Conservation (phyloP, 1,284 basidiomycete genomes). For the Ceratobasidium sp. region DNA sequence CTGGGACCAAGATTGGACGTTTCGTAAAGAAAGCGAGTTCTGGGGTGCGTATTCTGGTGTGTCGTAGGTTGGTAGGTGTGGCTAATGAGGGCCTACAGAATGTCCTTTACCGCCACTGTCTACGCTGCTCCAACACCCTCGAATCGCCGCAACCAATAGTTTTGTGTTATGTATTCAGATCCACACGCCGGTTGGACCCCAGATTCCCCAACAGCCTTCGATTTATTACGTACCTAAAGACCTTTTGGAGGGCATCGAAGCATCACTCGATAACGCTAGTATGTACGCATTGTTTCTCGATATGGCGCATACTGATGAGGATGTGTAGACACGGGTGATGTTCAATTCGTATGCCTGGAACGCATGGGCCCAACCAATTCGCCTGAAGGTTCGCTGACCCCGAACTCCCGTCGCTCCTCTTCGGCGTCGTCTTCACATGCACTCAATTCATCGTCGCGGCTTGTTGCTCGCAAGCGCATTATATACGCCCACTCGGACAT, state of each 20-base stretch:
- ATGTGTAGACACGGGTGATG: slow-evolving; percentile 64
- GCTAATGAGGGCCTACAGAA: slow-evolving; percentile 59
- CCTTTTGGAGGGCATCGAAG: slow-evolving; percentile 71
- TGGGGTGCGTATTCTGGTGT: slow-evolving; percentile 66
- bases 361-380: slow-evolving; percentile 56
- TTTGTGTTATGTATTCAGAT: slow-evolving; percentile 79
- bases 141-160: slow-evolving; percentile 72
- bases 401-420: slow-evolving; percentile 55
- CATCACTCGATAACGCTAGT: slow-evolving; percentile 75
- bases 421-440: slow-evolving; percentile 60
- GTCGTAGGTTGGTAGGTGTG: neutral
- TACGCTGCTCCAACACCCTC: slow-evolving; percentile 69
- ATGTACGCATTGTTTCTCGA: slow-evolving; percentile 53
- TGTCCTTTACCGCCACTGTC: slow-evolving; percentile 76
- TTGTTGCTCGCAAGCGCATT: slow-evolving; percentile 70
- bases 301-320: neutral
- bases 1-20: slow-evolving; percentile 75
- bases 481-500: slow-evolving; percentile 88
- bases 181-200: slow-evolving; percentile 74
- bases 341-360: slow-evolving; percentile 79
- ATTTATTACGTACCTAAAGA: slow-evolving; percentile 73
- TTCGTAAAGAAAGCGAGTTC: slow-evolving; percentile 76
- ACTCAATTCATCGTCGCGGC: slow-evolving; percentile 63
- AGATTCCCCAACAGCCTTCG: slow-evolving; percentile 75
- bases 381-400: slow-evolving; percentile 52